These are phyloP conservation scores for Asterella californica DNA, from an alignment of 225 moss, liverwort and hornwort species.

Conservation along the genomic window DNA sequence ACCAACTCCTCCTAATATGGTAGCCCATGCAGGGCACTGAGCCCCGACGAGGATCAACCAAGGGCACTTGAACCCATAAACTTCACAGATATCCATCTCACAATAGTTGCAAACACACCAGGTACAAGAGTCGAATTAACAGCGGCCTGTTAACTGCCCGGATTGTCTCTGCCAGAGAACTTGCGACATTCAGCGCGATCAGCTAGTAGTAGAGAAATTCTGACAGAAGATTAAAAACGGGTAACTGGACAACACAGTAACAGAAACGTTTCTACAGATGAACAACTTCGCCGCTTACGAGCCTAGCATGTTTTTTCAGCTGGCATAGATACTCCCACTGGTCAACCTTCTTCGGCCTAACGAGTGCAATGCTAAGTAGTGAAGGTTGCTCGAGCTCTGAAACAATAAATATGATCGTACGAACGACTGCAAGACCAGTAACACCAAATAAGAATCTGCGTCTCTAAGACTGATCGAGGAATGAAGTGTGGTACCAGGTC, in stretches of 20 bases:
- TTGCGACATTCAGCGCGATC: background rate
- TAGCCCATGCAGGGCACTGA: background rate
- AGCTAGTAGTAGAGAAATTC: background rate
- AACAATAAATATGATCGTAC: background rate
- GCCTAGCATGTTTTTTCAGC: background rate
- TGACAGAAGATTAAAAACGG: background rate
- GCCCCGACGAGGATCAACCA: background rate
- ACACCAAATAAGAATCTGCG: background rate
- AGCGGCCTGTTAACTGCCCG: background rate
- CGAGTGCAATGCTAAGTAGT: background rate
- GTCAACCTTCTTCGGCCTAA: background rate
- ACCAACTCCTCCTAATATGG: too few relatives aligned
- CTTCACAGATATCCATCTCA: background rate
- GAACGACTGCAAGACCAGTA: background rate
- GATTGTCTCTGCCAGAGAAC: background rate
- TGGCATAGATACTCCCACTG: background rate
- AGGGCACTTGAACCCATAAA: background rate
- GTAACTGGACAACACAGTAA: background rate
- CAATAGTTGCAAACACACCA: background rate
- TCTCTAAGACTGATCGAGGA: background rate
- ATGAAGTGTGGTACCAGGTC: slow-evolving; percentile 29
- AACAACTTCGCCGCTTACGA: background rate
- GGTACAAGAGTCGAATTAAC: background rate
- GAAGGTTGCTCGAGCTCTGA: background rate
- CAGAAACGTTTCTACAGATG: background rate